Base-by-base conservation (phyloP, 345 rosid species). In the Erysimum cheiranthoides region DNA sequence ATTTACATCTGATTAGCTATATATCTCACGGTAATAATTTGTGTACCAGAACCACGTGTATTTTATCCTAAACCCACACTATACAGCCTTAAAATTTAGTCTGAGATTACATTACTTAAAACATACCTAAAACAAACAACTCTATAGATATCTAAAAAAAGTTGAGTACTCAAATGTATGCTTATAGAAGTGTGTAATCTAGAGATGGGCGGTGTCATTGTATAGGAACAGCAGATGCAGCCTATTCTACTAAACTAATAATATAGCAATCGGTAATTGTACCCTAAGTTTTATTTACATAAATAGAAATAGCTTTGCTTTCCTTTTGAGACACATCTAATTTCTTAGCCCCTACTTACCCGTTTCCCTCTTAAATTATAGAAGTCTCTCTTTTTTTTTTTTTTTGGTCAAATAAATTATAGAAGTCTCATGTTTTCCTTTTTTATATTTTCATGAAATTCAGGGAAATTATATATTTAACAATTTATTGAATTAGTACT, bases 201-300 rank as follows among this genome's bases (percentile, higher is more conserved):
- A 77, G 80, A 70, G 60, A 63, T 63, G 36, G 71, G 76, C 80
- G 21, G 72, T 64, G 80, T 71, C 80, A 71, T 71, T 65, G 76
- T 71, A 36, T 64, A 77, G 80, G 72, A 77, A 64, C 75, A 35
- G 58, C 66, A 56, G 35, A 54, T 70, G 66, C 80, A 77, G 80
- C 70, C 75, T 76, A 68, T 34, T 61, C 79, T 61, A 21, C 25
- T 21, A 21, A 21, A 21, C 25, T 1, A 13, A 16, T 28, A 54
- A 5, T 65, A 49, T 6, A 47, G 78, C 61, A 75, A 67, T 67
- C 28, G 62, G 79, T 49, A 67, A 39, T 32, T 68, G 73, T 43
- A 69, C 75, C 74, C 74, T 61, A 18, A 12, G 1, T 34, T 38
- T 39, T 68, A 5, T 16, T 32, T 61, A 18, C 76, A 28, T 70